A percentile compares a stretch with the other conserved stretches of the same genome.
Evolutionary conservation across 176 grass and related monocot genomes (phyloP).

Genomic region (Microstegium vimineum): DNA sequence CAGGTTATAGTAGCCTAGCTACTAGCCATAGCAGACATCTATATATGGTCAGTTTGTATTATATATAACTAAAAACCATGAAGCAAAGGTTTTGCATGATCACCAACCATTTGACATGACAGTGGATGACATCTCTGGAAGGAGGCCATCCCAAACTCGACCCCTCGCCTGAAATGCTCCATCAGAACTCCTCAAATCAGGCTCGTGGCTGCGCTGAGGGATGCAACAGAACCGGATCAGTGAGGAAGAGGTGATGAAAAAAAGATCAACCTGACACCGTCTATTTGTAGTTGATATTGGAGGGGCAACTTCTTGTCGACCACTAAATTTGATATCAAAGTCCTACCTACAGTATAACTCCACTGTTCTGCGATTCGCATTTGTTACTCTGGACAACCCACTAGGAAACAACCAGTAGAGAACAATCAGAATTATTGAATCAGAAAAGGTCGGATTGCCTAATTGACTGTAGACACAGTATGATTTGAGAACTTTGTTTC

Average conservation of each 20-base stretch:
- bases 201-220: neutral
- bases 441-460: neutral
- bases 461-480: slow-evolving; percentile 1
- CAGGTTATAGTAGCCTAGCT: neutral
- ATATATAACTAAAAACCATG: neutral
- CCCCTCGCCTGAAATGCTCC: slow-evolving; percentile 61
- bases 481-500: slow-evolving; percentile 24
- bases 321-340: slow-evolving; percentile 52
- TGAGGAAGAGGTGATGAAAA: slow-evolving; percentile 4
- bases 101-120: slow-evolving; percentile 58
- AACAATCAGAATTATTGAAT: slow-evolving; percentile 40
- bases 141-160: slow-evolving; percentile 54
- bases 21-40: neutral
- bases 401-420: slow-evolving; percentile 41
- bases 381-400: slow-evolving; percentile 33
- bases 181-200: slow-evolving; percentile 20
- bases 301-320: slow-evolving; percentile 28
- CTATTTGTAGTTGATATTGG: slow-evolving; percentile 30
- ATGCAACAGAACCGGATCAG: slow-evolving; percentile 20
- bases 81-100: slow-evolving; percentile 5
- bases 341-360: slow-evolving; percentile 26
- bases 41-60: neutral
- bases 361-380: slow-evolving; percentile 31
- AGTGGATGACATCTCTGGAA: slow-evolving; percentile 58
- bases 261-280: neutral